Evolutionary conservation across 2,329 filamentous ascomycete species (phyloP), one percentile per base, ranked within the genome.

Genomic region (Dothideomycetes sp.): DNA sequence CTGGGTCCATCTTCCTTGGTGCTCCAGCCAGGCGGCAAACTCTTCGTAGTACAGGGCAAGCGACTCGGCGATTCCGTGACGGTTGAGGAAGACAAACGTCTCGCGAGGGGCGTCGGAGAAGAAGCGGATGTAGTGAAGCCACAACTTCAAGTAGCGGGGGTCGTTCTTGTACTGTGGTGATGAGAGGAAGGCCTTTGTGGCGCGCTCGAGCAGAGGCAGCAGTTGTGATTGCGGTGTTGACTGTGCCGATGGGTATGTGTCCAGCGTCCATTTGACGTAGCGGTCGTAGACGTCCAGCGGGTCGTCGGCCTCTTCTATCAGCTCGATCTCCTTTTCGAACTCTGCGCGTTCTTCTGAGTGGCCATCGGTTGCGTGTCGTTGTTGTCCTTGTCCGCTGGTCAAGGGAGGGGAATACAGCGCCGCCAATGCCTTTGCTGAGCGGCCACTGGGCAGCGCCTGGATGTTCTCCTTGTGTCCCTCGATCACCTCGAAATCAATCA

Each of bases 381-480:
- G 15, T 20, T 31, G 25, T 20, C 22, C 27, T 16, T 29, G 24
- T n/a, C 52, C 51, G 28, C 51, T 51, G 11, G 58, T 52, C 19
- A 60, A 49, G 9, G 66, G 65, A 31, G 63, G 63, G 47, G 87
- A 81, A 72, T 86, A 87, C 22, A 86, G 76, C 41, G 87, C 76
- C 20, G 81, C 87, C 37, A 98, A 80, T 40, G 91, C 88, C 65
- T 80, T 84, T 32, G 89, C 91, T 28, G 89, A 96, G 49, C 91
- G 71, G 23, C 81, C 91, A 47, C 85, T 83, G 12, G 89, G 88
- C 10, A 98, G 73, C 16, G 87, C 80, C 63, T 95, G 88, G 43
- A 98, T 95, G 64, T 98, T 98, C 67, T 98, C 91, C 65, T 98
- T 98, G 54, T 95, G 88, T 33, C 76, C 78, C 66, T 98, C 91